These are phyloP conservation scores for Rhinocladiella similis DNA, from an alignment of 2,329 filamentous ascomycete species.

Conservation along the genomic window DNA sequence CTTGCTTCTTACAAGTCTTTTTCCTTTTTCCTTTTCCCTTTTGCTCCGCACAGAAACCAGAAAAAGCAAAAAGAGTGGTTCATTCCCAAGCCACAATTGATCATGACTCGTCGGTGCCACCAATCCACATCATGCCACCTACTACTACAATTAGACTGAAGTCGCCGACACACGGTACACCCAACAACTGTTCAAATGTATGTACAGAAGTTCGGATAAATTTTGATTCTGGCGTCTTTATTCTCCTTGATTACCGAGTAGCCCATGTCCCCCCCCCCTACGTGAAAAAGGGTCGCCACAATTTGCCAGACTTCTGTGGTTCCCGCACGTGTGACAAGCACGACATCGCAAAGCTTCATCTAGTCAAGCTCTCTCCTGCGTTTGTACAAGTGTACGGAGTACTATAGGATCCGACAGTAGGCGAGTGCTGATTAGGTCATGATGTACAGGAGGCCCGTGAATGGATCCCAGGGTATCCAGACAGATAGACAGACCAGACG, in stretches of 20 bases:
- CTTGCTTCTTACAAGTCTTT: too few species aligned
- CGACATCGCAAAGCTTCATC: neutral
- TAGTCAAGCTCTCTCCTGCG: constrained; percentile 9
- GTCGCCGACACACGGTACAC: neutral
- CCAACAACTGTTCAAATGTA: neutral
- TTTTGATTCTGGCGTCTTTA: too few species aligned
- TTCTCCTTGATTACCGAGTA: too few species aligned
- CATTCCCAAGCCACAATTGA: neutral
- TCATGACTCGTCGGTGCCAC: neutral
- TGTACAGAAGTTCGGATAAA: too few species aligned
- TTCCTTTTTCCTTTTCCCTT: too few species aligned
- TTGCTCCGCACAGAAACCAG: too few species aligned
- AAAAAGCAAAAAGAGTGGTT: too few species aligned
- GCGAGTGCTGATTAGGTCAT: too few species aligned
- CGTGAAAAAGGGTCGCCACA: too few species aligned
- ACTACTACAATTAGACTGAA: too few species aligned
- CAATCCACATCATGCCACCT: neutral
- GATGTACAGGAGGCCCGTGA: too few species aligned
- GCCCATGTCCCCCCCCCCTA: too few species aligned
- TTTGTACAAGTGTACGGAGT: neutral
- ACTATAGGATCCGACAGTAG: neutral
- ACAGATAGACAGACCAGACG: neutral
- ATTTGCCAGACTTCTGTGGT: neutral
- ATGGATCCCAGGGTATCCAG: neutral
- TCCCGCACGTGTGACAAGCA: constrained; percentile 8